Percentiles rank a stretch among this genome's conserved stretches.
Evolutionary conservation across 139 green algal species (phyloP).

Genomic region (Prasinococcaceae sp.): DNA sequence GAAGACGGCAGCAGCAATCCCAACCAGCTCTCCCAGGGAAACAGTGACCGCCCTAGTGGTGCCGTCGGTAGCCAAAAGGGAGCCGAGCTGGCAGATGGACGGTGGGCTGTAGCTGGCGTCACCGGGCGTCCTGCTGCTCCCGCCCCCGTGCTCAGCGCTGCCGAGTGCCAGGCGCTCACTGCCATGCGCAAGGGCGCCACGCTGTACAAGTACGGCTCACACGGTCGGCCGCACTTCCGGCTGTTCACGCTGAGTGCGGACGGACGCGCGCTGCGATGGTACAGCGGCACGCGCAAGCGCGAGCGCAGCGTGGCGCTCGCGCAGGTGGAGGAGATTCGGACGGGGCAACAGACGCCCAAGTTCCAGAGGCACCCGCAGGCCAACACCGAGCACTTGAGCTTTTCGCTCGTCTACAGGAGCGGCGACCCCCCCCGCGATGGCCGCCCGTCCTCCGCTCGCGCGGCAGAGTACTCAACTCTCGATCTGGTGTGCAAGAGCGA

Average conservation of each 20-base stretch:
- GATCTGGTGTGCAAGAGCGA: constrained; percentile 26
- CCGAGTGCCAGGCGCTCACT: constrained; percentile 14
- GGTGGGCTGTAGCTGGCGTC: too few relatives aligned
- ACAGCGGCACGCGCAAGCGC: neutral
- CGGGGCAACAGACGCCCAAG: constrained; percentile 12
- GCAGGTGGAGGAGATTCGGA: neutral
- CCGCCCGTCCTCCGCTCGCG: too few relatives aligned
- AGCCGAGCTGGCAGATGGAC: too few relatives aligned
- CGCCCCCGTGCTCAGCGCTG: too few relatives aligned
- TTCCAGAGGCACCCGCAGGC: constrained; percentile 15
- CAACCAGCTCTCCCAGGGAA: too few relatives aligned
- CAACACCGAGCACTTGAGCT: constrained; percentile 18
- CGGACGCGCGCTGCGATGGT: neutral
- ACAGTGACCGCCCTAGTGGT: too few relatives aligned
- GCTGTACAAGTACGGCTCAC: constrained; percentile 24
- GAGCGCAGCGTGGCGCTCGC: constrained; percentile 8
- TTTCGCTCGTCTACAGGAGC: constrained; percentile 23
- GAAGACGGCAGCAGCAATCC: too few relatives aligned
- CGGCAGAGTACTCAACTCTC: neutral
- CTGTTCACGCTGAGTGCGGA: constrained; percentile 4
- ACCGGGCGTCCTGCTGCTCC: too few relatives aligned
- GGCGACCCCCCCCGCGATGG: constrained; percentile 13
- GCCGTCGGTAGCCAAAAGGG: too few relatives aligned
- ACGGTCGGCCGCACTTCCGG: constrained; percentile 17
- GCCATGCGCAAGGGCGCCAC: constrained; percentile 25